Conservation (phyloP, 1,139 yeast species). For the Yamadazyma sp. region DNA sequence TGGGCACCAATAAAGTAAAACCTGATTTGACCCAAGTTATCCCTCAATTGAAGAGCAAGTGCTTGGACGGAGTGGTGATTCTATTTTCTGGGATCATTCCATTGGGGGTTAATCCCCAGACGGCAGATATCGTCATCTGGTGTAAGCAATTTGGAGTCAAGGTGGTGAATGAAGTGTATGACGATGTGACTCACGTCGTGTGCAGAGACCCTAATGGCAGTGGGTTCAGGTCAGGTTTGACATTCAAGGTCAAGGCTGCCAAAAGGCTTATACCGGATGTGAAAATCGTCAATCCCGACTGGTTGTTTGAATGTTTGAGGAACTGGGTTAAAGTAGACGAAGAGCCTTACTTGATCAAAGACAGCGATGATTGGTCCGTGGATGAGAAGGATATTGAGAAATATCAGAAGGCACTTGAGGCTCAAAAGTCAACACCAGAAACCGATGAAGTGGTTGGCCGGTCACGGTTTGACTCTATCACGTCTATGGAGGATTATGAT, state of each 20-base stretch:
- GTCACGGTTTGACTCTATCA: conserved; percentile 28
- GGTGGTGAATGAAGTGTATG: conserved; percentile 71
- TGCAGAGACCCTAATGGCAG: conserved; percentile 68
- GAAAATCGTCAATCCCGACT: conserved; percentile 85
- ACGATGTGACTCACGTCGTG: conserved; percentile 84
- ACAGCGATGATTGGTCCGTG: conserved; percentile 39
- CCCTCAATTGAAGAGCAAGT: conserved; percentile 67
- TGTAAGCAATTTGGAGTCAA: conserved; percentile 88
- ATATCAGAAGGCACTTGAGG: conserved; percentile 35
- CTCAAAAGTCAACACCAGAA: conserved; percentile 15
- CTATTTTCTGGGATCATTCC: conserved; percentile 89
- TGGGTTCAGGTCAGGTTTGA: conserved; percentile 32
- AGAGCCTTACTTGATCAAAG: conserved; percentile 54
- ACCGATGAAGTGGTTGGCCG: conserved; percentile 15
- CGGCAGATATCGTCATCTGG: conserved; percentile 89
- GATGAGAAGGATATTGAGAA: conserved; percentile 43
- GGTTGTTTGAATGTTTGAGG: conserved; percentile 86
- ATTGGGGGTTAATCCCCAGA: conserved; percentile 64
- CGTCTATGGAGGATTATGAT: conserved; percentile 41
- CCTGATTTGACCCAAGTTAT: conserved; percentile 70
- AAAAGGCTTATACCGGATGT: conserved; percentile 62
- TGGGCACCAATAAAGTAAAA: conserved; percentile 27
- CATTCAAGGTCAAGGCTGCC: conserved; percentile 75
- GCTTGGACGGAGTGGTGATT: conserved; percentile 68
- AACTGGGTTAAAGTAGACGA: conserved; percentile 75